Evolutionary conservation across 192 early-diverging fungal genomes (phyloP), one percentile per base, ranked within the genome.

Genomic region (Linnemannia elongata): DNA sequence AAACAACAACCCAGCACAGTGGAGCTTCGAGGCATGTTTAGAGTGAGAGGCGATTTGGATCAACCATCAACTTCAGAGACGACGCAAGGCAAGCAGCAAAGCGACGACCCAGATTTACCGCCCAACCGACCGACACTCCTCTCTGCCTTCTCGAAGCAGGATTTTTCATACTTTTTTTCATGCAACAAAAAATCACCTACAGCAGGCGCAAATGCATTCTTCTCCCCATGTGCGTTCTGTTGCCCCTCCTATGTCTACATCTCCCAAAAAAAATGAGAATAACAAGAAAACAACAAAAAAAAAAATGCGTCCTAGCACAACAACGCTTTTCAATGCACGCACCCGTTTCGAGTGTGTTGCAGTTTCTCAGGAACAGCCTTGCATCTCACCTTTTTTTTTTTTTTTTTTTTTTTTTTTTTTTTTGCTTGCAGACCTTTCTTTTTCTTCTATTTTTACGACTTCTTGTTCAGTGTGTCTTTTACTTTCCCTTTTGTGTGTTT

Each of bases 251-350:
- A 71, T 71, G 39, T 35, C 1, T 71, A 24, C 39, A 6, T 10
- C 20, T 22, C 36, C 33, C 36, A 41, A 71, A 71, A 39, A 71
- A 41, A 20, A 71, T 36, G 3, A 41, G 35, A 71, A 71, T 42
- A 70, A 75, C 4, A 75, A 54, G 47, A 74, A 35, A 54, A 60
- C 20, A 55, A 60, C 7, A 49, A 52, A 52, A 75, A 75, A 75
- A 57, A 36, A 33, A 75, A 57, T 9, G 39, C 55, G 30, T 33
- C 6, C 6, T 20, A 54, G 36, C n/a, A 6, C 49, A 36, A 54
- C 2, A 39, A 2, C 38, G 3, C 24, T 35, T 38, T 41, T 24
- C 4, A 13, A 27, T 66, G 60, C 60, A 27, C 60, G 12, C 60
- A 33, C 27, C 30, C 12, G 33, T 33, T 33, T 30, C 10, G 60